Base-by-base conservation (phyloP, 129 eudicot species). In the Solidago caesia region DNA sequence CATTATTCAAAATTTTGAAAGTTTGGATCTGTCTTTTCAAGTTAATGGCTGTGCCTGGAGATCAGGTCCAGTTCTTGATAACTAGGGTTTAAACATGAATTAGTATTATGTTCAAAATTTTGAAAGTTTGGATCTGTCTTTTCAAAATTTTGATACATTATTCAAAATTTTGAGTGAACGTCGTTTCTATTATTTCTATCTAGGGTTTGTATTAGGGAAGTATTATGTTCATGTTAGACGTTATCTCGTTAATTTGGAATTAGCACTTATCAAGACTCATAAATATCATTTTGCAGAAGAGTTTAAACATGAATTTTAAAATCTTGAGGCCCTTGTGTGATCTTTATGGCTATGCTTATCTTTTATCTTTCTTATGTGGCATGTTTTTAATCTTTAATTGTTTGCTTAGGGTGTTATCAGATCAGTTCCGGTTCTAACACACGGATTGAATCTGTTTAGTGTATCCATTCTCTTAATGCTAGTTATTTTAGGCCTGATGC, bases 231-330 rank as follows among this genome's bases (percentile, higher is more conserved):
- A 42, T 72, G 72, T 71, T 15, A 39, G 65, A 26, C 72, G 21
- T 71, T 9, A 42, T 52, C 70, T 63, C 70, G 66, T 42, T 53
- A 78, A 62, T 67, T 71, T 71, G 67, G n/a, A 64, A 62, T 71
- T 51, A 64, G 77, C 76, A 16, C 76, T 45, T 59, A 69, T 77
- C 45, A 51, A 60, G 71, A 70, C 76, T 21, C 5, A 51, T 78
- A 67, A 78, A 64, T 71, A 70, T 57, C 56, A 49, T 78, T 71
- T 71, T 71, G 77, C 72, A 71, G 67, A 63, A 71, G 72, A 44
- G 59, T 63, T 70, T 29, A 70, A 70, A 78, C 76, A 26, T 51
- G 66, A 71, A 48, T 69, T 49, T 71, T 33, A 33, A 78, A 51
- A 66, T 51, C 49, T 41, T 0, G 68, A n/a, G 41, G 56, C 57